Base-by-base conservation (phyloP, 2,329 filamentous ascomycete species). In the Dactylella cylindrospora region DNA sequence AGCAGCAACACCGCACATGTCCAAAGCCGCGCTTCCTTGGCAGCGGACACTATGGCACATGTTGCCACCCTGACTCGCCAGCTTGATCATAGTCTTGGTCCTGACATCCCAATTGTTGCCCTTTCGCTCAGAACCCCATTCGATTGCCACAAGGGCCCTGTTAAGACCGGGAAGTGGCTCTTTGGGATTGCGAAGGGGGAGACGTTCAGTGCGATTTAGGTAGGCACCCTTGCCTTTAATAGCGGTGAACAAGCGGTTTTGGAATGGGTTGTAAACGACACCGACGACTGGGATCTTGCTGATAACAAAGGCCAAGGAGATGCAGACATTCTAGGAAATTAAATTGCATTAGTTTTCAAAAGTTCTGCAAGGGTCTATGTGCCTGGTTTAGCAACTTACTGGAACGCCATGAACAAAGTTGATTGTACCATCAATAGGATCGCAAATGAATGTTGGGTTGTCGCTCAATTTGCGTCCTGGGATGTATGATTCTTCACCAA, bases 241-340 rank as follows among this genome's bases (percentile, higher is more conserved):
- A 25, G 78, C 87, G 3, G 80, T 83, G 75, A 84, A 91, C 33
- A 90, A 75, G 6, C 79, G 77, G 68, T 83, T 79, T 41, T 81
- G 82, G 73, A 85, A 89, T 0, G 87, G 87, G 74, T 90, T 90
- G 75, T 88, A 90, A 64, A 91, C 83, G 55, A 91, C 83, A 64
- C 87, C 87, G 36, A 90, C 78, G 47, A 77, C 76, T 17, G 87
- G 85, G 8, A 71, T 69, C 65, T 79, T 79, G 69, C 79, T 73
- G 64, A 89, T 73, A 35, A 84, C 79, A 54, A 91, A 78, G 38
- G 86, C 87, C 26, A 91, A 81, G 8, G 85, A 88, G 74, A 90
- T 84, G 74, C 83, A 87, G 64, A 87, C 85, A 68, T 82, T 79
- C 3, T 64, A 17, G 10, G 25, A 29, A 31, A 46, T 7, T 25